Evolutionary conservation across 352 stramenopile species (phyloP).

Genomic region (Peronospora belbahrii): DNA sequence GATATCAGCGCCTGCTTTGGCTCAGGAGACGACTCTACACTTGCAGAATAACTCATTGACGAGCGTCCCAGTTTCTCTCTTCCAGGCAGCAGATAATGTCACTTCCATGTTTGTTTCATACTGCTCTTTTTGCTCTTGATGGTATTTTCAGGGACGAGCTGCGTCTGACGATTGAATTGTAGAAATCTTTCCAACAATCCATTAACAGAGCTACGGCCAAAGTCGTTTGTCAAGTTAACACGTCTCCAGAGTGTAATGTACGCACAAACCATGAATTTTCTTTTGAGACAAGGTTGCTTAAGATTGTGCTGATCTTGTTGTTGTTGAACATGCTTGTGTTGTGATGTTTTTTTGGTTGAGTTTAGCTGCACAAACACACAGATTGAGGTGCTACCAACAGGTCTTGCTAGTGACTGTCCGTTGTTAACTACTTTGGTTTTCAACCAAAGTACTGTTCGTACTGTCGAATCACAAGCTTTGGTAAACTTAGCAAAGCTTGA

Average conservation of each 20-base stretch:
- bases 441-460: constrained; percentile 39
- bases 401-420: constrained; percentile 33
- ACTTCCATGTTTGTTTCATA: constrained; percentile 30
- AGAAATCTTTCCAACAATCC: constrained; percentile 57
- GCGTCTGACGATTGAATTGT: not conserved
- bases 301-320: not conserved
- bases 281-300: no score
- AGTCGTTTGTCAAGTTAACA: constrained; percentile 39
- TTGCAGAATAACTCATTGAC: constrained; percentile 48
- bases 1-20: constrained; percentile 19
- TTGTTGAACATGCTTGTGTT: constrained; percentile 1
- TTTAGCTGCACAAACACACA: constrained; percentile 37
- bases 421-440: constrained; percentile 32
- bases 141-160: not conserved
- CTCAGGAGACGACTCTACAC: constrained; percentile 24
- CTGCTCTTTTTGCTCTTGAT: not conserved
- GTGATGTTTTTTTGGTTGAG: not conserved
- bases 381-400: constrained; percentile 24
- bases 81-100: constrained; percentile 34
- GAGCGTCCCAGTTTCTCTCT: constrained; percentile 33
- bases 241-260: constrained; percentile 40
- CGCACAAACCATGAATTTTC: not conserved
- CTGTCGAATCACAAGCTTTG: constrained; percentile 35
- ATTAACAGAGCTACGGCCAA: constrained; percentile 35
- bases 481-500: constrained; percentile 34